Base-by-base conservation (phyloP, 345 rosid species). In the Heritiera littoralis region DNA sequence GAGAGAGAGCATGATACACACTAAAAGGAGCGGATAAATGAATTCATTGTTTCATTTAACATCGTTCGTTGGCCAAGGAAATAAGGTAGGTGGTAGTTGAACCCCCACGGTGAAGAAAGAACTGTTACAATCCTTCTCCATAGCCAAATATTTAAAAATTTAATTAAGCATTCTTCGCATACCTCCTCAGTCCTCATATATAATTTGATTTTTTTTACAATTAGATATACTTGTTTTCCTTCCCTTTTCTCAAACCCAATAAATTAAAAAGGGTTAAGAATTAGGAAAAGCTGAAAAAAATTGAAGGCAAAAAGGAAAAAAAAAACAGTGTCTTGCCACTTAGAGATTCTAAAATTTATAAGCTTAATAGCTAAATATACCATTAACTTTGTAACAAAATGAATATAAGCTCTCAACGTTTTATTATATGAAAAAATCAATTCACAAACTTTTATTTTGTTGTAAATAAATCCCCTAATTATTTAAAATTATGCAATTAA, bases 71-170 rank as follows among this genome's bases (percentile, higher is more conserved):
- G 86, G 84, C 75, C 81, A 77, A 87, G 85, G 84, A 68, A 65
- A 85, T 88, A 43, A 77, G 78, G 79, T 90, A 65, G 90, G 89
- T 90, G 89, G 98, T 90, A 20, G 98, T 93, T 94, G 97, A 92
- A 89, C 92, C 88, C 87, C 86, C 78, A 38, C 78, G 80, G 79
- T 74, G 78, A 74, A 70, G 60, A 72, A 79, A 65, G 54, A 63
- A 52, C 40, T 78, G 49, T 76, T 74, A 59, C 67, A 69, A 32
- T 67, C 78, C 66, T 76, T 74, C 72, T 56, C 52, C 63, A 10
- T n/a, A 23, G 40, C 76, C 65, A 63, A 70, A 78, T 60, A 4
- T 58, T 18, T 20, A 32, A 54, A 54, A 58, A 9, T 32, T 81
- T 43, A 9, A 30, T 83, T 61, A 73, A 77, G 45, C 12, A 49